Percentiles rank a stretch among this genome's conserved stretches.
Evolutionary conservation across 139 green algal genomes (phyloP).

Genomic region (Trebouxia sp.): DNA sequence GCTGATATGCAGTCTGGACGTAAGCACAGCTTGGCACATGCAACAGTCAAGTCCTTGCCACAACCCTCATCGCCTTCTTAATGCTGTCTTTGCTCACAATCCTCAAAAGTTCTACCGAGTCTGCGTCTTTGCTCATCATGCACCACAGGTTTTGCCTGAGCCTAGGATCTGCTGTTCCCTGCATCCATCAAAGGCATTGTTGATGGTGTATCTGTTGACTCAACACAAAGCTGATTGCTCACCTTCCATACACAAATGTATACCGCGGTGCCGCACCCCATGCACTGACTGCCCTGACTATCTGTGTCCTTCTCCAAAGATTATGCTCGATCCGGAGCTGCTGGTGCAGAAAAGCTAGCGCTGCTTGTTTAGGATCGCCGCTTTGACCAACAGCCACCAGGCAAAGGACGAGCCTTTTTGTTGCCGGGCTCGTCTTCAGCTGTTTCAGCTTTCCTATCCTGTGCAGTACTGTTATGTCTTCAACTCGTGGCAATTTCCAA

Average conservation of each 20-base stretch:
- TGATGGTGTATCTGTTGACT: neutral
- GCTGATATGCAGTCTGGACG: neutral
- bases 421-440: neutral
- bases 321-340: constrained; percentile 14
- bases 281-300: constrained; percentile 17
- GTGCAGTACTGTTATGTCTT: constrained; percentile 20
- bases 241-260: constrained; percentile 8
- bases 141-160: constrained; percentile 14
- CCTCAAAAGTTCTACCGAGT: neutral
- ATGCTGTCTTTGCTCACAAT: constrained; percentile 5
- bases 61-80: neutral
- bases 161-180: constrained; percentile 8
- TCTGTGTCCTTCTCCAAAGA: constrained; percentile 8
- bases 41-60: neutral
- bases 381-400: constrained; percentile 2
- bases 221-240: neutral
- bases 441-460: neutral
- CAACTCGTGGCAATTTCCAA: constrained; percentile 16
- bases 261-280: neutral
- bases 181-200: neutral
- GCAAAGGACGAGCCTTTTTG: constrained; percentile 19
- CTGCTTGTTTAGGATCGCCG: constrained; percentile 3
- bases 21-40: neutral
- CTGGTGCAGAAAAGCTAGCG: neutral
- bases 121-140: constrained; percentile 20